phyloP scores from a whole-genome alignment of 2,329 filamentous ascomycete species.

The Corinectria fuckeliana region DNA sequence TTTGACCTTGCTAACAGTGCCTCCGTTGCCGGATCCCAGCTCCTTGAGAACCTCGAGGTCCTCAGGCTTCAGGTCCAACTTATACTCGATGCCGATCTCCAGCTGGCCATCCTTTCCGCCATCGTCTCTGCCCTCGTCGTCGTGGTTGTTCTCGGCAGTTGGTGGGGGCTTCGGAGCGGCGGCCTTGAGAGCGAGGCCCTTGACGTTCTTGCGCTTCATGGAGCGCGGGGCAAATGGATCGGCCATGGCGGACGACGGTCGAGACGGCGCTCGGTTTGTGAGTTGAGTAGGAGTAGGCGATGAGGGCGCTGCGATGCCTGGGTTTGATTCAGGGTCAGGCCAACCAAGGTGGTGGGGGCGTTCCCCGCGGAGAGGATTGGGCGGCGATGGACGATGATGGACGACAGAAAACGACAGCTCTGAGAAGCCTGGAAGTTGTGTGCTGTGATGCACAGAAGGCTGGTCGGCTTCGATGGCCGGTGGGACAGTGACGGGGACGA shows the following conservation, averaged over 20 bases:
- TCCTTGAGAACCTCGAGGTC: conserved; percentile 94
- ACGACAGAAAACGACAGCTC: conserved; percentile 11
- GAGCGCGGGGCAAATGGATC: conserved; percentile 73
- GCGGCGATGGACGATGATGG: conserved; percentile 5
- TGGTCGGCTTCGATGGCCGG: conserved; percentile 8
- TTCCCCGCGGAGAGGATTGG: conserved; percentile 25
- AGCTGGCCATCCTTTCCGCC: conserved; percentile 67
- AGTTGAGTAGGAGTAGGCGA: background rate
- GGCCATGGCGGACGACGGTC: conserved; percentile 55
- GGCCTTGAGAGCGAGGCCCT: conserved; percentile 87
- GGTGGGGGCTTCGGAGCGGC: conserved; percentile 75
- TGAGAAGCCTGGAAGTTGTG: conserved; percentile 1
- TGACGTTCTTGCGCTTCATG: conserved; percentile 99
- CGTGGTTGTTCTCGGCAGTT: conserved; percentile 73
- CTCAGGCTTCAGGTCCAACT: conserved; percentile 87
- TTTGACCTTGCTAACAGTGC: conserved; percentile 97
- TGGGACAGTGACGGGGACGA: conserved; percentile 6
- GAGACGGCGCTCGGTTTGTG: conserved; percentile 13
- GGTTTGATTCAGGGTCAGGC: conserved; percentile 24
- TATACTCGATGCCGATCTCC: conserved; percentile 98
- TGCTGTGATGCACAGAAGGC: conserved; percentile 14
- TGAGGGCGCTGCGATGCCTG: conserved; percentile 16
- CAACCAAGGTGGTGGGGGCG: conserved; percentile 24
- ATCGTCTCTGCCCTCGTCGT: conserved; percentile 65
- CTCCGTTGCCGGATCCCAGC: conserved; percentile 93